Conservation (phyloP, 331 rosid species). For the Rhamnella rubrinervis region DNA sequence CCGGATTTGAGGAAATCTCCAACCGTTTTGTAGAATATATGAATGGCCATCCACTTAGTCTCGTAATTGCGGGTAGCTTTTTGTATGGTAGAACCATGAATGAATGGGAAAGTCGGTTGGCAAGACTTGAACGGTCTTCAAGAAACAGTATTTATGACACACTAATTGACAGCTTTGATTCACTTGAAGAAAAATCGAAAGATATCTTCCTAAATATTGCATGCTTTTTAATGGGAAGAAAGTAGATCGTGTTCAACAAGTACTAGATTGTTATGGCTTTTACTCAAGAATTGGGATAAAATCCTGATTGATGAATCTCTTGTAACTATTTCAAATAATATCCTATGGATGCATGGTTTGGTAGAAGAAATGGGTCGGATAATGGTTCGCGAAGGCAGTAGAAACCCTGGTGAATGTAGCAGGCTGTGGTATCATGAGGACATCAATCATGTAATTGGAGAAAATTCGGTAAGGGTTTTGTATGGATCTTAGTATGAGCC, state of each 20-base stretch:
- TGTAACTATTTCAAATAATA: background rate
- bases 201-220: constrained; percentile 12
- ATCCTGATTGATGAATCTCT: constrained; percentile 6
- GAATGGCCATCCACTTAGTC: constrained; percentile 10
- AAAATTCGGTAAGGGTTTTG: constrained; percentile 3
- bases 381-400: background rate
- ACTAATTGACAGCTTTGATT: constrained; percentile 13
- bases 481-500: background rate
- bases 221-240: constrained; percentile 21
- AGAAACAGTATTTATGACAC: background rate
- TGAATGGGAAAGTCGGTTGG: background rate
- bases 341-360: constrained; percentile 16
- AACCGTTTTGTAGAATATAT: background rate
- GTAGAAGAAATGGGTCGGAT: constrained; percentile 6
- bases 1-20: background rate
- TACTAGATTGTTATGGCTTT: constrained; percentile 7
- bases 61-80: constrained; percentile 5
- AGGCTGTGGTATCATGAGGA: constrained; percentile 11
- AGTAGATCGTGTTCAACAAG: constrained; percentile 7
- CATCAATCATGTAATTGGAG: constrained; percentile 5
- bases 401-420: background rate
- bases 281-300: constrained; percentile 4
- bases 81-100: background rate
- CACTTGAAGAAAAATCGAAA: background rate
- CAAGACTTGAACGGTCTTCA: background rate